phyloP scores from a whole-genome alignment of 129 eudicot species.

The Glebionis coronaria region DNA sequence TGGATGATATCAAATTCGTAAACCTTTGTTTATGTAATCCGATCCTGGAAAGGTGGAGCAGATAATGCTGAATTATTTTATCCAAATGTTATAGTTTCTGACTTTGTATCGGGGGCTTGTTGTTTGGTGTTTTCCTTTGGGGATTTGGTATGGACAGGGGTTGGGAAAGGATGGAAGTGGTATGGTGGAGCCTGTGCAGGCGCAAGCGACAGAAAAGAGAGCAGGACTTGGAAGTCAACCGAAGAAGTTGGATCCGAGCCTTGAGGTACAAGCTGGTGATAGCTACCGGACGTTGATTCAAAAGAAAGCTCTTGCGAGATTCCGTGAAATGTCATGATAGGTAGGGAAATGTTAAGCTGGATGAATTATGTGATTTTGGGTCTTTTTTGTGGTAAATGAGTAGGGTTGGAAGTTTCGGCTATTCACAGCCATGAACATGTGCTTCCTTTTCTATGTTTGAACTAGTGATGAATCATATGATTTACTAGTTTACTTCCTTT shows the following conservation, averaged over 20 bases:
- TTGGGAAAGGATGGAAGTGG: conserved; percentile 96
- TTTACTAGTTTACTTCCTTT: background rate
- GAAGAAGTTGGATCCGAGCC: conserved; percentile 78
- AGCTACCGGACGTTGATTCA: conserved; percentile 89
- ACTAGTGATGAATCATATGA: background rate
- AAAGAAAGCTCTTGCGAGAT: conserved; percentile 95
- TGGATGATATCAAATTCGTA: background rate
- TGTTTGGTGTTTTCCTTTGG: conserved; percentile 25
- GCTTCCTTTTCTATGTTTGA: conserved; percentile 3
- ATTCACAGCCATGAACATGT: background rate
- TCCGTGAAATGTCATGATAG: conserved; percentile 85
- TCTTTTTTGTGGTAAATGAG: conserved; percentile 23
- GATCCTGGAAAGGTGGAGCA: background rate
- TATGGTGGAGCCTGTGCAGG: conserved; percentile 97
- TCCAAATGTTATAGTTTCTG: conserved; percentile 24
- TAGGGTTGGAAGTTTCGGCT: conserved; percentile 18
- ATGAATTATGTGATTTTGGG: background rate
- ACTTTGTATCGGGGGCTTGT: conserved; percentile 34
- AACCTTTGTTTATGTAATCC: background rate
- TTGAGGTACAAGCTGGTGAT: conserved; percentile 96
- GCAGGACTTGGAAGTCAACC: conserved; percentile 95
- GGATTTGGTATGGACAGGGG: conserved; percentile 53
- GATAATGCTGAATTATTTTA: background rate
- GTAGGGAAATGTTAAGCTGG: background rate
- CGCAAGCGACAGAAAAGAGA: conserved; percentile 68